phyloP scores from a whole-genome alignment of 495 filamentous ascomycete species.

The Penicillium samsonianum region DNA sequence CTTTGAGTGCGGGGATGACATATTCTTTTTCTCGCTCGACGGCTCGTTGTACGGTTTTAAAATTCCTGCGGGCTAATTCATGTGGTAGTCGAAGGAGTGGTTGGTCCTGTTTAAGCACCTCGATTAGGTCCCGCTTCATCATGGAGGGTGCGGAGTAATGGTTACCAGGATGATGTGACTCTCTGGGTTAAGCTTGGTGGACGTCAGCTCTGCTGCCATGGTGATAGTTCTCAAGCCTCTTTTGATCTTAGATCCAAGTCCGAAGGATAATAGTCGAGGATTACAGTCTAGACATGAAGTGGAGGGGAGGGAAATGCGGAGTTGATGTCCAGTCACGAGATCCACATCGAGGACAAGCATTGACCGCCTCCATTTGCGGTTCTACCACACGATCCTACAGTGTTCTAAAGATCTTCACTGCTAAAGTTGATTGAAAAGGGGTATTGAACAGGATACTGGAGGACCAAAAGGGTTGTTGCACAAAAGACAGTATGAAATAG shows the following conservation, averaged over 20 bases:
- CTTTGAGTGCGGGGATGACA: constrained; percentile 68
- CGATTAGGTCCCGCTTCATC: constrained; percentile 19
- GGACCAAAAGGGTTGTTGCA: not conserved
- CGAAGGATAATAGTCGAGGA: not conserved
- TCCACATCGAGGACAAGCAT: constrained; percentile 9
- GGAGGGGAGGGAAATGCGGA: constrained; percentile 30
- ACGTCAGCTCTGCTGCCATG: constrained; percentile 57
- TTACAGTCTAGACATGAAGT: constrained; percentile 14
- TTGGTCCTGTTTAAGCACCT: constrained; percentile 69
- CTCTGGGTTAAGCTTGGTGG: constrained; percentile 72
- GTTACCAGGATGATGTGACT: constrained; percentile 69
- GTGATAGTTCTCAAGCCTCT: not conserved
- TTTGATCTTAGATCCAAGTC: not conserved
- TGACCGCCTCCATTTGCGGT: constrained; percentile 9
- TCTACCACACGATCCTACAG: not conserved
- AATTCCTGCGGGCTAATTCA: constrained; percentile 88
- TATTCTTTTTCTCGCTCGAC: constrained; percentile 77
- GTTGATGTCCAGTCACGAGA: constrained; percentile 18
- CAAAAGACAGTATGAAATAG: not conserved
- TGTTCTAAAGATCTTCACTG: no score
- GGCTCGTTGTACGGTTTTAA: constrained; percentile 80
- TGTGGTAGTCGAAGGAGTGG: constrained; percentile 88
- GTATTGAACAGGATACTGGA: not conserved
- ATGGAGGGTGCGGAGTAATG: constrained; percentile 15
- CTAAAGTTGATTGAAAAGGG: no score